These are phyloP conservation scores for Penicillium corylophilum DNA, from an alignment of 2,329 filamentous ascomycete genomes.

Conservation along the genomic window DNA sequence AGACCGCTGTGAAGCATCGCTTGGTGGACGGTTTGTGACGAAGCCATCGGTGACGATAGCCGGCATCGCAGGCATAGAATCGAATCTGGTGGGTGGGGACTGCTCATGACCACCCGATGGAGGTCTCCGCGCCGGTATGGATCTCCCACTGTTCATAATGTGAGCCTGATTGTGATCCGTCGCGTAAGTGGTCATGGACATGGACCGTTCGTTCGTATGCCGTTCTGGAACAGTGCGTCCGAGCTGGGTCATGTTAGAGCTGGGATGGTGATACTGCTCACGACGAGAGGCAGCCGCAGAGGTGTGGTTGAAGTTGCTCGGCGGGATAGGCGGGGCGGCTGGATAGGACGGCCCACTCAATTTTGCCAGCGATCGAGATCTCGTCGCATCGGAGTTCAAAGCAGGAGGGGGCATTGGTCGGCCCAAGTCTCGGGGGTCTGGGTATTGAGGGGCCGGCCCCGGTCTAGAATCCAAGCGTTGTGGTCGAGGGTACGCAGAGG, in stretches of 20 bases:
- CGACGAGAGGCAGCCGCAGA: slow-evolving; percentile 77
- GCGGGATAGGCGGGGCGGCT: slow-evolving; percentile 46
- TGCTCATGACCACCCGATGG: slow-evolving; percentile 51
- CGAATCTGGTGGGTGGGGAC: slow-evolving; percentile 26
- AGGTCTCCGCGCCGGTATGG: slow-evolving; percentile 75
- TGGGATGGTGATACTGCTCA: slow-evolving; percentile 64
- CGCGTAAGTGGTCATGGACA: slow-evolving; percentile 88
- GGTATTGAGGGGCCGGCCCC: slow-evolving; percentile 51
- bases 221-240: slow-evolving; percentile 88
- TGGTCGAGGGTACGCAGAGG: slow-evolving; percentile 73
- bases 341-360: slow-evolving; percentile 72
- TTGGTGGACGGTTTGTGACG: slow-evolving; percentile 40
- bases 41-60: slow-evolving; percentile 47
- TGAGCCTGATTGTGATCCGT: slow-evolving; percentile 75
- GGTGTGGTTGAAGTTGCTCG: slow-evolving; percentile 62
- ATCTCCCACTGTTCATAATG: slow-evolving; percentile 80
- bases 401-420: slow-evolving; percentile 66
- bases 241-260: slow-evolving; percentile 78
- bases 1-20: slow-evolving; percentile 44
- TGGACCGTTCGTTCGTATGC: slow-evolving; percentile 87
- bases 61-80: slow-evolving; percentile 56
- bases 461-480: slow-evolving; percentile 67
- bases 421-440: slow-evolving; percentile 59
- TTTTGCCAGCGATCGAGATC: slow-evolving; percentile 89
- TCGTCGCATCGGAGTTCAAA: slow-evolving; percentile 79